Base-by-base conservation (phyloP, 2,329 filamentous ascomycete genomes). In the Diaporthe amygdali region DNA sequence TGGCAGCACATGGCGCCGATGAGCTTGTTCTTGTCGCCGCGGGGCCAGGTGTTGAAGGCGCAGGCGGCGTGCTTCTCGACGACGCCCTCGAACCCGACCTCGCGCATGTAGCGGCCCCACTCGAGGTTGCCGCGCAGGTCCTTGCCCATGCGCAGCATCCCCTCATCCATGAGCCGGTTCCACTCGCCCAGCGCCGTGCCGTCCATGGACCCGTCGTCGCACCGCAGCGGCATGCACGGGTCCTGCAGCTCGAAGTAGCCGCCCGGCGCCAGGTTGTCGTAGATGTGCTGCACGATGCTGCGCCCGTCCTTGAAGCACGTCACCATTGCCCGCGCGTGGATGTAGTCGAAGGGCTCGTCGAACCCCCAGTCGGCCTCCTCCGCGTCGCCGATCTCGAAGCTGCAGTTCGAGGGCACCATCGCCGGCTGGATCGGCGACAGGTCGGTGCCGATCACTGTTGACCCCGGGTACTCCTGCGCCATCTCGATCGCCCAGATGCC, bases 331-430 rank as follows among this genome's bases (percentile, higher is more conserved):
- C 87, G 83, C 37, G 82, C 80, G 76, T 89, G 87, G 70, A 90
- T 84, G 74, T 84, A 87, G 76, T 88, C 84, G 77, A 89, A 89
- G 56, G 86, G 80, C 2, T 82, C 78, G 74, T 83, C 85, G 20
- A 74, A 78, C 4, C 85, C 79, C 88, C 88, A 90, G 3, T 85
- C 81, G 70, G 39, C 25, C 20, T 86, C 82, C 75, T 89, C 86
- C 9, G 85, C 82, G 75, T 89, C 87, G 74, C 89, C 87, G 41
- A 89, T 82, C 68, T 88, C 79, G 77, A 89, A 90, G 27, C 79
- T 81, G 55, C 88, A 82, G 72, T 89, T 90, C 22, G 85, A 83
- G 15, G 87, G 87, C 2, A 88, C 79, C 59, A 77, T 79, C 27
- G n/a, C 46, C 2, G 52, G 74, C 71, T 87, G 85, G 32, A 83